Percentiles rank a stretch among this genome's conserved stretches.
Evolutionary conservation across 139 green algal genomes (phyloP).

Genomic region (Dunaliella primolecta): DNA sequence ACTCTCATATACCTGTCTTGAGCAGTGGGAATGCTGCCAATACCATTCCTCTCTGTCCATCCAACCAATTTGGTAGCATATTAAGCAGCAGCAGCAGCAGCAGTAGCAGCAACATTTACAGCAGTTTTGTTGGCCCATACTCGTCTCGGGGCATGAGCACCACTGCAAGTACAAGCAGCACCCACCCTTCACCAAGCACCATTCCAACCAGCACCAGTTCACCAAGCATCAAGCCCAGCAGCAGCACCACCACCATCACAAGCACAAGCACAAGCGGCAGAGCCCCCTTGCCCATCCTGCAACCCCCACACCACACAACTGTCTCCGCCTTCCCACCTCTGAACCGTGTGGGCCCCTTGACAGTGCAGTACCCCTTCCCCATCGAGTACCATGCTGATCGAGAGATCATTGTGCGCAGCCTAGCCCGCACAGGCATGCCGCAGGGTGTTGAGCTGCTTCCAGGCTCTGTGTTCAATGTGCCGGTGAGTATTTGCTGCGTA

Average conservation of each 20-base stretch:
- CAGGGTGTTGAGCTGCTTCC: slow-evolving; percentile 24
- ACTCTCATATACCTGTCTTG: too few relatives aligned
- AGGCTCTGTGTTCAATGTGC: slow-evolving; percentile 55
- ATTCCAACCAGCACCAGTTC: too few relatives aligned
- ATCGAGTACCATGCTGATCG: slow-evolving; percentile 28
- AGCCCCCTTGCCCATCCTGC: not conserved
- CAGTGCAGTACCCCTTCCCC: slow-evolving; percentile 25
- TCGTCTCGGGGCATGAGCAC: not conserved
- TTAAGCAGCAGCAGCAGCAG: too few relatives aligned
- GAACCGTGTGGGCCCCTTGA: slow-evolving; percentile 11
- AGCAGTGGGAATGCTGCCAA: too few relatives aligned
- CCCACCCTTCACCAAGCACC: too few relatives aligned
- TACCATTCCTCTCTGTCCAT: too few relatives aligned
- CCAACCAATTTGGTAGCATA: too few relatives aligned
- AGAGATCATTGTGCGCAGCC: slow-evolving; percentile 26
- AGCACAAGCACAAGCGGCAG: not conserved
- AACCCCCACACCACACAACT: not conserved
- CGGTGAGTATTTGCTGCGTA: slow-evolving; percentile 10
- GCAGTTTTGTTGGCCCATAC: too few relatives aligned
- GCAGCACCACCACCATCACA: not conserved
- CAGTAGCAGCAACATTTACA: too few relatives aligned
- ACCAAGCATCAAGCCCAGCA: not conserved
- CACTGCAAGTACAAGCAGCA: not conserved
- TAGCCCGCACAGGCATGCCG: not conserved
- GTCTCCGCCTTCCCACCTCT: slow-evolving; percentile 19